These are phyloP conservation scores for Hymenochaete sp. DNA, from an alignment of 1,284 basidiomycete species.

Conservation along the genomic window DNA sequence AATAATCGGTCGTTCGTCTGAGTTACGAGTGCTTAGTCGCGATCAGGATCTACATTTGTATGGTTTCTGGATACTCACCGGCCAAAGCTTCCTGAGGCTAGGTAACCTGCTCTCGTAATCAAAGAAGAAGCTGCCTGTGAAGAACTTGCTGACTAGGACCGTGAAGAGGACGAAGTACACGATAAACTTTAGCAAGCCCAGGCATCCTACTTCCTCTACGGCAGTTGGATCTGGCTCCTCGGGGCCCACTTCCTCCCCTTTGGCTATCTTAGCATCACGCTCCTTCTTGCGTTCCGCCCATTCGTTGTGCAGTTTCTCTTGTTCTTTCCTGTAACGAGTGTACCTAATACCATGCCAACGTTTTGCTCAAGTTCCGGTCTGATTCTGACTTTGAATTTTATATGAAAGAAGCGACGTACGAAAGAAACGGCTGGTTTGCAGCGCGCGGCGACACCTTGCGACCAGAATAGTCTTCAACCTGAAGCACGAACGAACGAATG, in stretches of 20 bases:
- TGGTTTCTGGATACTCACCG: no score
- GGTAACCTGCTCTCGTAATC: constrained; percentile 59
- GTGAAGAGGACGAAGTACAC: constrained; percentile 45
- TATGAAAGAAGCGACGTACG: constrained; percentile 40
- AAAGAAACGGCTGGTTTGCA: constrained; percentile 74
- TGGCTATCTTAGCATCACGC: constrained; percentile 62
- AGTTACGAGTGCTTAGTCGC: constrained; percentile 2
- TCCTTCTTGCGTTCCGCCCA: constrained; percentile 65
- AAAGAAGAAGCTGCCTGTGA: constrained; percentile 75
- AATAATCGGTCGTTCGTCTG: constrained; percentile 60
- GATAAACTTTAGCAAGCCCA: constrained; percentile 62
- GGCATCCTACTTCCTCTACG: constrained; percentile 52
- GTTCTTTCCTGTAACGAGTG: constrained; percentile 55
- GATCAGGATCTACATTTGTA: not conserved
- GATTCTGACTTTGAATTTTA: no score
- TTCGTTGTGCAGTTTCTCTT: constrained; percentile 50
- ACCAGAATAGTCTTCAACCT: constrained; percentile 31
- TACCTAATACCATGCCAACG: constrained; percentile 39
- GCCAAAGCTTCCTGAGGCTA: constrained; percentile 49
- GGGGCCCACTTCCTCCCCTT: constrained; percentile 64
- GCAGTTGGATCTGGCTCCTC: constrained; percentile 65
- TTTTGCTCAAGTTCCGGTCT: no score
- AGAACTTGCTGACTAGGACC: constrained; percentile 63
- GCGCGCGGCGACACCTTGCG: constrained; percentile 67
- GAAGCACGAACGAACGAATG: not conserved